These are phyloP conservation scores for Fusarium sacchari DNA, from an alignment of 2,329 filamentous ascomycete species.

Conservation along the genomic window DNA sequence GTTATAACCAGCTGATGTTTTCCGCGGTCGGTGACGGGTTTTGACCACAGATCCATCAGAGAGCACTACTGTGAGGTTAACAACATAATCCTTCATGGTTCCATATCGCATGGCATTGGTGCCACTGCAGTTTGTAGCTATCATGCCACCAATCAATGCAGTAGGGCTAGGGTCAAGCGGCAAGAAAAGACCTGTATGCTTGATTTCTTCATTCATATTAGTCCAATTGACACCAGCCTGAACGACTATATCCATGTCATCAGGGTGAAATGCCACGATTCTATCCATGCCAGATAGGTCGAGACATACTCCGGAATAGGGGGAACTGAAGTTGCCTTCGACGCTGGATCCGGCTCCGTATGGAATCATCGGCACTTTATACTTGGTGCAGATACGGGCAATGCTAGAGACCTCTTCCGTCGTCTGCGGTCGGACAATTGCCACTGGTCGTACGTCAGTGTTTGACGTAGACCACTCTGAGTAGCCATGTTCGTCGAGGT, in stretches of 20 bases:
- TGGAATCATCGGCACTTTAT: conserved; percentile 75
- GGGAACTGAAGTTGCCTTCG: conserved; percentile 76
- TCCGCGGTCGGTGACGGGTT: conserved; percentile 72
- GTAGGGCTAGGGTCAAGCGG: conserved; percentile 75
- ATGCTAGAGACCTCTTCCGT: conserved; percentile 73
- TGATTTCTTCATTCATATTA: conserved; percentile 71
- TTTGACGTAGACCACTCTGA: conserved; percentile 45
- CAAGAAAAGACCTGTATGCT: conserved; percentile 71
- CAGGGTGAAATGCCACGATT: conserved; percentile 70
- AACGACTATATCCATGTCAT: conserved; percentile 77
- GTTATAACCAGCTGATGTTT: conserved; percentile 78
- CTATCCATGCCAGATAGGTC: conserved; percentile 76
- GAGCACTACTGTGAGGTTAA: conserved; percentile 76
- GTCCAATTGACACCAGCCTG: conserved; percentile 77
- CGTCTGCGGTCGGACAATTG: conserved; percentile 70
- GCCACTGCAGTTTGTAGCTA: conserved; percentile 74
- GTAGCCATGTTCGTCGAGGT: conserved; percentile 57
- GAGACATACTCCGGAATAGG: conserved; percentile 74
- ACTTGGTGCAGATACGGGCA: conserved; percentile 69
- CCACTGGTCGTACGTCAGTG: conserved; percentile 67
- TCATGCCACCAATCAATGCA: conserved; percentile 67
- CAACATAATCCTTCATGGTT: conserved; percentile 80
- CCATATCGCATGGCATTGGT: conserved; percentile 73
- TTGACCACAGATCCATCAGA: conserved; percentile 74
- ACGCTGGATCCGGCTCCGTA: conserved; percentile 79